Conservation (phyloP, 768 basidiomycete species). For the Mycena metata region DNA sequence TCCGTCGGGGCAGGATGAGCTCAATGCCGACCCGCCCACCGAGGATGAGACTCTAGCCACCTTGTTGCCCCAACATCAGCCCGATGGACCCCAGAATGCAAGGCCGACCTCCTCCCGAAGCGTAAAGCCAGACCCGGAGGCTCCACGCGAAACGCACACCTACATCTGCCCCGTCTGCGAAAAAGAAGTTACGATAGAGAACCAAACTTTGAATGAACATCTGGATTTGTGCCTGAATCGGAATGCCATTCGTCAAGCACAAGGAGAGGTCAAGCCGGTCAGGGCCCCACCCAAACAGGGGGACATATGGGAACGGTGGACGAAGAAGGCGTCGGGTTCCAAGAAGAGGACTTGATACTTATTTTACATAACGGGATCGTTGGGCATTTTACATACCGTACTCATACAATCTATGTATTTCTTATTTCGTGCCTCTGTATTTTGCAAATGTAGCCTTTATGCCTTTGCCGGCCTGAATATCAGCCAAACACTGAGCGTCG, state of each 20-base stretch:
- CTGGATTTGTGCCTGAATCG: slow-evolving; percentile 91
- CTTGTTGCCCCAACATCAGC: not conserved
- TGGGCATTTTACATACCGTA: slow-evolving; percentile 17
- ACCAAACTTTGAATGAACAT: slow-evolving; percentile 86
- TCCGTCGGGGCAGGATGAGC: slow-evolving; percentile 25
- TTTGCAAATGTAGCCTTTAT: slow-evolving; percentile 84
- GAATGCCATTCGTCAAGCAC: slow-evolving; percentile 81
- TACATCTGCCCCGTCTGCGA: slow-evolving; percentile 84
- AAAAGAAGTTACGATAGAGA: slow-evolving; percentile 74
- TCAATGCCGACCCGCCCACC: not conserved
- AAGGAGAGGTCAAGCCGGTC: slow-evolving; percentile 53
- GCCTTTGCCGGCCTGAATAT: slow-evolving; percentile 81
- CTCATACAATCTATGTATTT: slow-evolving; percentile 26
- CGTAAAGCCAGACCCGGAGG: slow-evolving; percentile 22
- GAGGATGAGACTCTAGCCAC: no score
- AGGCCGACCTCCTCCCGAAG: slow-evolving; percentile 21
- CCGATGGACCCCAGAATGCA: not conserved
- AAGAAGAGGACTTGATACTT: slow-evolving; percentile 23
- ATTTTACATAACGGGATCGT: not conserved
- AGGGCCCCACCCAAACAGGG: slow-evolving; percentile 31
- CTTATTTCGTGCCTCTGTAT: slow-evolving; percentile 70
- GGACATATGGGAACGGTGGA: slow-evolving; percentile 33
- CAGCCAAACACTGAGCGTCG: slow-evolving; percentile 80
- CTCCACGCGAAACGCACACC: slow-evolving; percentile 49
- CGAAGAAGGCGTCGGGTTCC: slow-evolving; percentile 27